A percentile compares a stretch with the other conserved stretches of the same genome.
These are phyloP conservation scores for Periconia sp. DNA, from an alignment of 2,329 filamentous ascomycete genomes.

Conservation along the genomic window DNA sequence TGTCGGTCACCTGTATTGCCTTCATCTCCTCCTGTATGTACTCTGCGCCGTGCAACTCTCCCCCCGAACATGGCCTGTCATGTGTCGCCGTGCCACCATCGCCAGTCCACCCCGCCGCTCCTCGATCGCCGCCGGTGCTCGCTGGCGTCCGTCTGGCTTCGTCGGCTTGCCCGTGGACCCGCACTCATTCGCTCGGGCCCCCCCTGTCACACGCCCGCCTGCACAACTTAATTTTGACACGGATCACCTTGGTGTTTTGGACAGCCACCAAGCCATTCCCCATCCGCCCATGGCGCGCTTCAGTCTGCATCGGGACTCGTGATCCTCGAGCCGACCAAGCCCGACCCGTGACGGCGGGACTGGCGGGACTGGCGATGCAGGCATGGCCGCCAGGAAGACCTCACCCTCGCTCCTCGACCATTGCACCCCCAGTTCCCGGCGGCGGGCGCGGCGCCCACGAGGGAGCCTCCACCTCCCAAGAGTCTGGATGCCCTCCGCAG, in stretches of 20 bases:
- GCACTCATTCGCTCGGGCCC: constrained; percentile 17
- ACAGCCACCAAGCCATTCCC: constrained; percentile 23
- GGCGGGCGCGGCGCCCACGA: constrained; percentile 35
- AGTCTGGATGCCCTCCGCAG: constrained; percentile 7
- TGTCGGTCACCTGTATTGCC: no score
- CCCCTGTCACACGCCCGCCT: constrained; percentile 33
- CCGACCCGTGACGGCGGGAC: constrained; percentile 41
- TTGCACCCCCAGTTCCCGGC: constrained; percentile 17
- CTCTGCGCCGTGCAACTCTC: no score
- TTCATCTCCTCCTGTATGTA: not conserved
- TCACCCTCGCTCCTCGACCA: constrained; percentile 13
- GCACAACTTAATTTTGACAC: constrained; percentile 36
- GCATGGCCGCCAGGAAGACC: constrained; percentile 16
- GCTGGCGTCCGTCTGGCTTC: constrained; percentile 9
- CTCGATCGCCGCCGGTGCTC: not conserved
- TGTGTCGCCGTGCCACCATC: constrained; percentile 3
- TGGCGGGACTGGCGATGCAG: constrained; percentile 35
- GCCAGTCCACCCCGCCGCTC: not conserved
- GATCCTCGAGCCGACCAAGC: constrained; percentile 39
- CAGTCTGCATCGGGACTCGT: constrained; percentile 27
- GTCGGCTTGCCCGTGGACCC: constrained; percentile 33
- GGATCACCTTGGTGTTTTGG: constrained; percentile 23
- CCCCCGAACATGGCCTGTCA: no score
- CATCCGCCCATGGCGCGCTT: constrained; percentile 25
- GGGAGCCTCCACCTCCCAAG: constrained; percentile 30